phyloP scores from a whole-genome alignment of 1,284 basidiomycete species.

The Tilletiaria anomala region DNA sequence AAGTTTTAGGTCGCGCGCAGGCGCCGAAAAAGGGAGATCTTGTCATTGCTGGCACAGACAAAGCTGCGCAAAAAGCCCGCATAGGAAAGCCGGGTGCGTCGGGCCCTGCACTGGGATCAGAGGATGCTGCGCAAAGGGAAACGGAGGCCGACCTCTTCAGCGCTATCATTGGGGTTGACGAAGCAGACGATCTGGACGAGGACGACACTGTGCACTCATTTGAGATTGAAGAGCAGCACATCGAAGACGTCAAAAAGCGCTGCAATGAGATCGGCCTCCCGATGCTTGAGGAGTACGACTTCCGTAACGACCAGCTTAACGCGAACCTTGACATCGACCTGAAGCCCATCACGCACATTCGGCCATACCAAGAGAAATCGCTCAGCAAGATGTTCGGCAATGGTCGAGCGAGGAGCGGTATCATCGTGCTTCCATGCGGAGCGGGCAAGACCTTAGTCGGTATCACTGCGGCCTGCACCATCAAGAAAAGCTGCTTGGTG shows the following conservation, averaged over 20 bases:
- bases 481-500: slow-evolving; percentile 97
- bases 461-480: slow-evolving; percentile 96
- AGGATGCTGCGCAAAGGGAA: slow-evolving; percentile 3
- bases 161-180: slow-evolving; percentile 37
- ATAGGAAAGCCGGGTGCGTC: background rate
- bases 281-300: slow-evolving; percentile 40
- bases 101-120: background rate
- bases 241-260: slow-evolving; percentile 37
- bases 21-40: slow-evolving; percentile 29
- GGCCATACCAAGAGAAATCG: slow-evolving; percentile 37
- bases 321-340: slow-evolving; percentile 38
- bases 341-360: slow-evolving; percentile 37
- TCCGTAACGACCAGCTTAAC: slow-evolving; percentile 36
- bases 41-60: slow-evolving; percentile 27
- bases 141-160: slow-evolving; percentile 36
- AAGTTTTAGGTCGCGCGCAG: slow-evolving; percentile 18
- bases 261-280: slow-evolving; percentile 38
- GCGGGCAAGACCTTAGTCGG: slow-evolving; percentile 98
- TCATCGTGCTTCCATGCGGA: slow-evolving; percentile 95
- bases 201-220: slow-evolving; percentile 39
- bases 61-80: background rate
- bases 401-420: slow-evolving; percentile 54
- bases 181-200: slow-evolving; percentile 30
- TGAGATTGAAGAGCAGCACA: slow-evolving; percentile 33
- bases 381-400: slow-evolving; percentile 40